Base-by-base conservation (phyloP, 1,284 basidiomycete genomes). In the Paramarasmius palmivorus region DNA sequence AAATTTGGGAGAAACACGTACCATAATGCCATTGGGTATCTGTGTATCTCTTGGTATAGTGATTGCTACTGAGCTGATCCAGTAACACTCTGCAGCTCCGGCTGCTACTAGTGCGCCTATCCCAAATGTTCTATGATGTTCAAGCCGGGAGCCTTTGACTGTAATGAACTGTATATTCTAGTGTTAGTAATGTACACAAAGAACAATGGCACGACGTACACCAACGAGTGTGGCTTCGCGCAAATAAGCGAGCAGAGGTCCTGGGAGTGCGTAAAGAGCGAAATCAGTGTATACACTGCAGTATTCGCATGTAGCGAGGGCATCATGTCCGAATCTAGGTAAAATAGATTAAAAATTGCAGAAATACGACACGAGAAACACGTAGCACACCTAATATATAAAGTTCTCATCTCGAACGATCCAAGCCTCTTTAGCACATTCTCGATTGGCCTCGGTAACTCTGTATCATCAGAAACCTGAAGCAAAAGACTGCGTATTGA, bases 271-370 rank as follows among this genome's bases (percentile, higher is more conserved):
- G 63, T 79, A 83, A 7, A 87, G 67, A 9, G 77, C 77, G 63
- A 81, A 88, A 57, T 89, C 84, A 19, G 76, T 65, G 44, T 74
- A 73, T 4, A 81, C 78, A 9, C 72, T 72, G 65, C 88, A 90
- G 63, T 84, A 80, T 17, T 75, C 72, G 66, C 88, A 90, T 10
- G 75, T 77, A 48, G 82, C 73, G 10, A 90, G 65, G 2, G 78
- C 77, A 22, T 74, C 67, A 64, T 90, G 88, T 19, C 88, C 88
- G 55, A 87, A 86, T 57, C 88, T 85, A 57, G 17, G 25, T 45
- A 38, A 17, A 51, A 47, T 14, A 50, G 50, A 34, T 44, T 53
- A 50, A 20, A 25, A n/a, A 22, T 41, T 25, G 38, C 37, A 37
- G 12, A 34, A 29, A 29, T 26, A 10, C 1, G 8, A n/a, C 3